Evolutionary conservation across 2,329 filamentous ascomycete species (phyloP), one percentile per base, ranked within the genome.

Genomic region (Colletotrichum tanaceti): DNA sequence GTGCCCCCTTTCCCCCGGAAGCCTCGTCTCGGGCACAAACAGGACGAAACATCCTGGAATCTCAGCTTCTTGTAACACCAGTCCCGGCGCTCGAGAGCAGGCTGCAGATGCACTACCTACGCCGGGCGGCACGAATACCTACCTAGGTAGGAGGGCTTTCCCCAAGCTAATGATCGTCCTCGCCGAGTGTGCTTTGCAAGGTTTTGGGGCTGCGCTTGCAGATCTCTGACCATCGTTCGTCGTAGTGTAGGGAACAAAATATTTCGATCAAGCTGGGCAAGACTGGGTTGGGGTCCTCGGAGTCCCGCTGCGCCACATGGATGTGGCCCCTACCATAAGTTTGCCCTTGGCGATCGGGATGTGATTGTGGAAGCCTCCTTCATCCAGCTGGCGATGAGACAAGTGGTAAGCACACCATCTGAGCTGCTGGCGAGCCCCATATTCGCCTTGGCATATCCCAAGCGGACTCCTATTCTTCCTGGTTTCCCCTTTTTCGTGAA

Each of bases 61-160:
- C 22, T 53, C 38, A 18, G 28, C 47, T 16, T 22, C 14, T 43
- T 22, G 11, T 35, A 39, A 6, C 22, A n/a, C 53, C 28, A 20
- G 14, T n/a, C 18, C 38, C 28, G 39, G 39, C 13, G 41, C 28
- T 32, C n/a, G n/a, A 54, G 16, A 59, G 24, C 10, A 54, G n/a
- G 35, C 58, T 49, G 58, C 24, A 49, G 50, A 38, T 49, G 61
- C 38, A 52, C 38, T 24, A 32, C n/a, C 35, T 35, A 65, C n/a
- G n/a, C n/a, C n/a, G n/a, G 65, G 62, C 62, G 61, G 44, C 55
- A 55, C 14, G 52, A 32, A n/a, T 28, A 16, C n/a, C n/a, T 5
- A 14, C n/a, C n/a, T n/a, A n/a, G n/a, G n/a, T n/a, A n/a, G n/a
- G n/a, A 50, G 65, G 66, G 63, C 62, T 65, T 60, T 9, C 14